These are phyloP conservation scores for Diaporthe citrichinensis DNA, from an alignment of 2,329 filamentous ascomycete genomes.

Conservation along the genomic window DNA sequence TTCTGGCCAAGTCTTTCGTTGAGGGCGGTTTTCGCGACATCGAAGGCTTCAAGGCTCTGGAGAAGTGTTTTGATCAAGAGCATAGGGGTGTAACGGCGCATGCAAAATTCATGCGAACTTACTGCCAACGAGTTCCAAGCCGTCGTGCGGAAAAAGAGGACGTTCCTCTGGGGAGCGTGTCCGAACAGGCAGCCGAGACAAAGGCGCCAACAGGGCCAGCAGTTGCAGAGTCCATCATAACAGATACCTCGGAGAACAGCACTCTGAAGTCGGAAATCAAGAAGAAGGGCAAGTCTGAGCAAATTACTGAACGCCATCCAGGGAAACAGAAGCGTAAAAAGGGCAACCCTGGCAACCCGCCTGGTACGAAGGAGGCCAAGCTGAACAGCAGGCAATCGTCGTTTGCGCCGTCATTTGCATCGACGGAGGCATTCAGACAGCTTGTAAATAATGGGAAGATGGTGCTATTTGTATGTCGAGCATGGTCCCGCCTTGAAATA, in stretches of 20 bases:
- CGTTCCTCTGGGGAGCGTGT: constrained; percentile 42
- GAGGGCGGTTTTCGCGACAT: constrained; percentile 74
- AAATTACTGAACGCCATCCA: constrained; percentile 54
- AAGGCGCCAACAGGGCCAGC: background rate
- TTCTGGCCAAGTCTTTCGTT: constrained; percentile 75
- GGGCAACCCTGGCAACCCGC: constrained; percentile 54
- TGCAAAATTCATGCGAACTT: constrained; percentile 73
- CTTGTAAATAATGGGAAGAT: constrained; percentile 49
- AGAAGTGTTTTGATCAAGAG: constrained; percentile 73
- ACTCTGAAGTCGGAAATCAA: constrained; percentile 48
- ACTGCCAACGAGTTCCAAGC: constrained; percentile 66
- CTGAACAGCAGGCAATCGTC: constrained; percentile 40
- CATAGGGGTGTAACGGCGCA: constrained; percentile 71
- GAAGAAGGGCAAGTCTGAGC: constrained; percentile 55
- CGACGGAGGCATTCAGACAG: constrained; percentile 50
- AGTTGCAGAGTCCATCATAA: constrained; percentile 35
- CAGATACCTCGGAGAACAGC: constrained; percentile 43
- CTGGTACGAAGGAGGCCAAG: constrained; percentile 50
- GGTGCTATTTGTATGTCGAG: constrained; percentile 52
- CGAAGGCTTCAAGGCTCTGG: constrained; percentile 73
- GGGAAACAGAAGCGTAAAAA: constrained; percentile 49
- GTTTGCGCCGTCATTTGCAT: constrained; percentile 38
- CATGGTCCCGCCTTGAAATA: background rate
- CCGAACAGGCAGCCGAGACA: constrained; percentile 42
- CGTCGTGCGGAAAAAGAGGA: constrained; percentile 51